A percentile compares a stretch with the other conserved stretches of the same genome.
Evolutionary conservation across 345 rosid genomes (phyloP).

Genomic region (Salix purpurea): DNA sequence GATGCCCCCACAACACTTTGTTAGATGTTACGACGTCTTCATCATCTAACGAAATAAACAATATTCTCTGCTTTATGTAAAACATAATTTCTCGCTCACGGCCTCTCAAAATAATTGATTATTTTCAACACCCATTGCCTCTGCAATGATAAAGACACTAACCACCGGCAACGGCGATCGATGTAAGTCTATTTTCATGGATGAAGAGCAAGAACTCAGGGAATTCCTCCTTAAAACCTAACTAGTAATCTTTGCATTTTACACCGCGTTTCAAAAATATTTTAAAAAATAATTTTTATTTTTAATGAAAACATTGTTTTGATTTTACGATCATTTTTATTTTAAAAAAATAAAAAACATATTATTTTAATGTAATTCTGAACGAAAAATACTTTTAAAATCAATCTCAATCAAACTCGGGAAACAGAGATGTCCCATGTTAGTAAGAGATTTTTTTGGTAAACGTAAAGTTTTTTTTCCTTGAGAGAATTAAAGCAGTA

Average conservation of each 20-base stretch:
- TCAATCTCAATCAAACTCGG: no score
- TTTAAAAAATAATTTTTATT: no score
- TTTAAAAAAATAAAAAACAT: no score
- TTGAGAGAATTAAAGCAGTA: neutral
- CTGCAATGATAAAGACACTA: no score
- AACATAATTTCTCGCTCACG: neutral
- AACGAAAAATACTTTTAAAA: no score
- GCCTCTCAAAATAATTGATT: neutral
- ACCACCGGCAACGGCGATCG: no score
- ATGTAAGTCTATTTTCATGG: neutral
- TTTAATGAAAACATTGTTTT: no score
- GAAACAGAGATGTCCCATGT: neutral
- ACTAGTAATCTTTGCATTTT: constrained; percentile 3
- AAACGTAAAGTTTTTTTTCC: neutral
- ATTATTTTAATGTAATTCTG: no score
- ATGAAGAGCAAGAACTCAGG: neutral
- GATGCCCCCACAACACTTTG: neutral
- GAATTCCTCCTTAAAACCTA: neutral
- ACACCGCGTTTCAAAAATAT: no score
- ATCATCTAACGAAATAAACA: neutral
- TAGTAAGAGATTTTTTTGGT: neutral
- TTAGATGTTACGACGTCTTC: neutral
- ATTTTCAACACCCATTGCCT: neutral
- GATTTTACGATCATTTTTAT: no score
- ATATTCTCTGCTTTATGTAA: neutral